Percentiles rank a stretch among this genome's conserved stretches.
Evolutionary conservation across 2,329 filamentous ascomycete species (phyloP).

Genomic region (Lithohypha guttulata): DNA sequence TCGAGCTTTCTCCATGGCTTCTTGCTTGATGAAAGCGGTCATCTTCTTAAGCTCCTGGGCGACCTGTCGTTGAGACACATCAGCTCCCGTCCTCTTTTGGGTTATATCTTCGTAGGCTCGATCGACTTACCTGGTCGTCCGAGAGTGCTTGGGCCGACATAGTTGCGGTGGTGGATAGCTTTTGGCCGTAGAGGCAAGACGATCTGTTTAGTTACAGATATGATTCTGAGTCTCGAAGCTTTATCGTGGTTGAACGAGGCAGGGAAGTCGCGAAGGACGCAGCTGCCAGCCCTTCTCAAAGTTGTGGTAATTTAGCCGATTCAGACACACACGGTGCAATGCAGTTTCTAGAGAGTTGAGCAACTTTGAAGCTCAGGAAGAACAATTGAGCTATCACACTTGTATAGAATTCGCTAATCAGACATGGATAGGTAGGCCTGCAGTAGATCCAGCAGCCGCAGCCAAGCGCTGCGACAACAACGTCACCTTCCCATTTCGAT

Average conservation of each 20-base stretch:
- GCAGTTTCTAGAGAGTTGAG: too few species aligned
- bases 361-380: neutral
- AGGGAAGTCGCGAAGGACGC: neutral
- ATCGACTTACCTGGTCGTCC: slow-evolving; percentile 71
- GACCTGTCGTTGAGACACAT: slow-evolving; percentile 51
- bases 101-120: neutral
- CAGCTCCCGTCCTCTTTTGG: slow-evolving; percentile 5
- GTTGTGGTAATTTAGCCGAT: neutral
- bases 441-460: neutral
- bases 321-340: too few species aligned
- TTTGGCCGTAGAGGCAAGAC: slow-evolving; percentile 6
- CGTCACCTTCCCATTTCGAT: slow-evolving; percentile 1
- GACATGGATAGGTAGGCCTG: neutral
- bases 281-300: neutral
- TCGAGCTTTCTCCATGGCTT: slow-evolving; percentile 90
- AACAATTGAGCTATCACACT: too few species aligned
- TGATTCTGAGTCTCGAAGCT: too few species aligned
- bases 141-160: slow-evolving; percentile 97
- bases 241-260: too few species aligned
- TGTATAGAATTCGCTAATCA: too few species aligned
- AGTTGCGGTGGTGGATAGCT: slow-evolving; percentile 35
- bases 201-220: too few species aligned
- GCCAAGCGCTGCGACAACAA: neutral
- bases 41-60: slow-evolving; percentile 98
- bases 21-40: slow-evolving; percentile 99